Conservation (phyloP, 1,284 basidiomycete species). For the Tilletia setariae region DNA sequence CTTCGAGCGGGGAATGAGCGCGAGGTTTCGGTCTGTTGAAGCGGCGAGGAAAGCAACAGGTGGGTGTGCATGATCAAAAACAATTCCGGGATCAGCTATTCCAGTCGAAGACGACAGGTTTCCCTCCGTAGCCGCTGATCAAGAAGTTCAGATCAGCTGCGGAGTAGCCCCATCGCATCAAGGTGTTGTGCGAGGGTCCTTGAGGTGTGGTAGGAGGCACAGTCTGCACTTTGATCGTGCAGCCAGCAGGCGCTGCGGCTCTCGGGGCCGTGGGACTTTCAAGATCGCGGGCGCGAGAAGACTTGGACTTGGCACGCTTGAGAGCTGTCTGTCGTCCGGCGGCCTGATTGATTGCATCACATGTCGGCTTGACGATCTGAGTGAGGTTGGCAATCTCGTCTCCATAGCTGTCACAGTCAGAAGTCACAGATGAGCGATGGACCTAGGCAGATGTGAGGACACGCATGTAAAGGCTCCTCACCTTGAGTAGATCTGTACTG, state of each 20-base stretch:
- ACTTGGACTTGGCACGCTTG: background rate
- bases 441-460: background rate
- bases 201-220: background rate
- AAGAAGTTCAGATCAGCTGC: slow-evolving; percentile 1
- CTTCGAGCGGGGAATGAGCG: no score
- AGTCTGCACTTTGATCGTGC: background rate
- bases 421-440: background rate
- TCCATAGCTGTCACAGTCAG: background rate
- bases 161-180: background rate
- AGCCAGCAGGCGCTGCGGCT: background rate
- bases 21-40: no score
- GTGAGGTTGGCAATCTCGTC: background rate
- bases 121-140: background rate
- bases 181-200: background rate
- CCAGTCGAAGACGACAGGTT: background rate
- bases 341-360: slow-evolving; percentile 4
- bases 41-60: no score
- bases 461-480: background rate
- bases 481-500: background rate
- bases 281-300: background rate
- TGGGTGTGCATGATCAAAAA: no score
- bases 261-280: background rate
- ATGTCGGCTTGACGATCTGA: background rate
- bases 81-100: background rate
- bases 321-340: no score